Evolutionary conservation across 2,329 filamentous ascomycete genomes (phyloP).

Genomic region (Cadophora luteo-olivacea): DNA sequence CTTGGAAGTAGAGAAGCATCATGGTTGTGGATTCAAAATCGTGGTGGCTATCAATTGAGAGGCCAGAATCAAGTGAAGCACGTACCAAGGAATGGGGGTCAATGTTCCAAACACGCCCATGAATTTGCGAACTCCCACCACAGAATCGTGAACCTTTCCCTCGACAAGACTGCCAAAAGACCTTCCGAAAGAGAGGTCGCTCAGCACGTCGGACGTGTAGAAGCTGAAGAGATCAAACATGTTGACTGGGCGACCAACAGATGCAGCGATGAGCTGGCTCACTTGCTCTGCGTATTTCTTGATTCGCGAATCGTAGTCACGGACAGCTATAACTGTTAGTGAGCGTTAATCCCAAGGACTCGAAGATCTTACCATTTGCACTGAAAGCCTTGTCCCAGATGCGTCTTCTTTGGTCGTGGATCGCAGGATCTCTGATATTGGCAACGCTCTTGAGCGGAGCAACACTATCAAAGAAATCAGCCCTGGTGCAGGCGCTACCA

Average conservation of each 20-base stretch:
- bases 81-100: slow-evolving; percentile 1
- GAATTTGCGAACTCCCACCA: background rate
- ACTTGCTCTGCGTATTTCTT: background rate
- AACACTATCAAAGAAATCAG: slow-evolving; percentile 5
- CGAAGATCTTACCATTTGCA: background rate
- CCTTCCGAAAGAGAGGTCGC: background rate
- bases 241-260: background rate
- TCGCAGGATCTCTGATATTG: background rate
- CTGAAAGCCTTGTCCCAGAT: slow-evolving; percentile 11
- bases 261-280: background rate
- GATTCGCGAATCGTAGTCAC: slow-evolving; percentile 2
- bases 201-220: background rate
- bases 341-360: too few relatives aligned
- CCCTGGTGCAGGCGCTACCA: background rate
- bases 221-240: background rate
- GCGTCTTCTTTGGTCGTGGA: slow-evolving; percentile 12
- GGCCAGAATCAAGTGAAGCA: too few relatives aligned
- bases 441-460: slow-evolving; percentile 2
- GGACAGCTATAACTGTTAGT: background rate
- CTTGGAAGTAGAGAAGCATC: too few relatives aligned
- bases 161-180: background rate
- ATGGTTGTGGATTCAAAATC: too few relatives aligned
- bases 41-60: too few relatives aligned
- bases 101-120: background rate
- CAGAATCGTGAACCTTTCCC: background rate